Percentiles rank a stretch among this genome's conserved stretches.
Conservation (phyloP, 495 filamentous ascomycete genomes). For the Aspergillus steynii region DNA sequence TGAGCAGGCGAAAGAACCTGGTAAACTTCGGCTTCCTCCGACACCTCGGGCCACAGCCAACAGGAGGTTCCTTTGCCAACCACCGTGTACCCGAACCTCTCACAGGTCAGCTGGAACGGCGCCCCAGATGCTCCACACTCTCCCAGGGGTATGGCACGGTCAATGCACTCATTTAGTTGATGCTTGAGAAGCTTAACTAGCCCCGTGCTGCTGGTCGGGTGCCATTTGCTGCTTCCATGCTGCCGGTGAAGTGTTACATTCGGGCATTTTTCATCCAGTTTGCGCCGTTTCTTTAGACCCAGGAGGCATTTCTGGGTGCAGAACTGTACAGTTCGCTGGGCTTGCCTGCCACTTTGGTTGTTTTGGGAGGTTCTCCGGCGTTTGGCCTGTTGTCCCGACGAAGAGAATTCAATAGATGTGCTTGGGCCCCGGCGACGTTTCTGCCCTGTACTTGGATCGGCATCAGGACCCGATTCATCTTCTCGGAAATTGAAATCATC, state of each 20-base stretch:
- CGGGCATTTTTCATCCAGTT: slow-evolving; percentile 42
- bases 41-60: slow-evolving; percentile 30
- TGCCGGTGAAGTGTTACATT: slow-evolving; percentile 39
- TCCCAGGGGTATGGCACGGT: no score
- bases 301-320: slow-evolving; percentile 50
- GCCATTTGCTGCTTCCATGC: neutral
- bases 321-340: slow-evolving; percentile 25
- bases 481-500: no score
- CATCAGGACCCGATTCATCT: no score
- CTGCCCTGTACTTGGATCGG: no score
- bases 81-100: slow-evolving; percentile 46
- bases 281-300: slow-evolving; percentile 34
- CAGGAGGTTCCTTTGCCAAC: slow-evolving; percentile 45
- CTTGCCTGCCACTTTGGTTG: neutral
- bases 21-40: slow-evolving; percentile 45
- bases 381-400: slow-evolving; percentile 1
- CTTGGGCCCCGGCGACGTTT: no score
- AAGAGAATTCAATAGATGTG: neutral
- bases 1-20: slow-evolving; percentile 32
- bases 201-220: no score
- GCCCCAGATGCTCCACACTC: slow-evolving; percentile 7
- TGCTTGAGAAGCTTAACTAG: no score
- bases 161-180: no score
- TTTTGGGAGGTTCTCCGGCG: neutral
- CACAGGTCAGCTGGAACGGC: slow-evolving; percentile 41